Percentiles rank a stretch among this genome's conserved stretches.
phyloP scores from a whole-genome alignment of 805 yeast species.

The Candida hispaniensis region DNA sequence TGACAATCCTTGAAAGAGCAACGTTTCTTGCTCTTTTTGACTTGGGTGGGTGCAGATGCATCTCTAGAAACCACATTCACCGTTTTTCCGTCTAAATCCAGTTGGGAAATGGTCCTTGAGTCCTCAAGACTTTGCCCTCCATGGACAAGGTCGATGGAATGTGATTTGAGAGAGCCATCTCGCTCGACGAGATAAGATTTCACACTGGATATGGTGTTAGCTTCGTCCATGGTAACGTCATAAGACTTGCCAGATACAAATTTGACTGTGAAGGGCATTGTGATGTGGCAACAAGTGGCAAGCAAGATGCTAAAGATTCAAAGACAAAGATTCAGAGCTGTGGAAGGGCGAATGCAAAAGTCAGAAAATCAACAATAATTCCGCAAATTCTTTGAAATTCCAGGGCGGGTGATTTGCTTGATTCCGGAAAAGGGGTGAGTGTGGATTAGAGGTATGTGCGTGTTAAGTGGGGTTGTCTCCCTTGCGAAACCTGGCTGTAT shows the following conservation, averaged over 20 bases:
- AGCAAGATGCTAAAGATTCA: too few species aligned
- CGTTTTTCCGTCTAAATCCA: conserved; percentile 16
- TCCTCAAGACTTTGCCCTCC: conserved; percentile 27
- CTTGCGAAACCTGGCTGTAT: too few species aligned
- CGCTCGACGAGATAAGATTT: conserved; percentile 25
- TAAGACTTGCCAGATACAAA: conserved; percentile 15
- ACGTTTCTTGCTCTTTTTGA: conserved; percentile 27
- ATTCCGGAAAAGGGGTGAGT: too few species aligned
- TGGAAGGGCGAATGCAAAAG: too few species aligned
- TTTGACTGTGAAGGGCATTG: conserved; percentile 15
- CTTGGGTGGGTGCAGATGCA: conserved; percentile 22
- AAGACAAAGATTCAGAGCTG: too few species aligned
- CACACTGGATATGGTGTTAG: conserved; percentile 28
- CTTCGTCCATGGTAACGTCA: conserved; percentile 20
- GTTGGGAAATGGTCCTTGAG: conserved; percentile 25
- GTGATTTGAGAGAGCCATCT: conserved; percentile 25
- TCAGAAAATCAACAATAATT: too few species aligned
- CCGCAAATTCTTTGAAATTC: too few species aligned
- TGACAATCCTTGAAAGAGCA: conserved; percentile 50
- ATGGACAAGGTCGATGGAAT: conserved; percentile 21
- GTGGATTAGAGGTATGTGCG: too few species aligned
- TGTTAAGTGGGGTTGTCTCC: too few species aligned
- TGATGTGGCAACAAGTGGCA: too few species aligned
- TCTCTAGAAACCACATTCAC: conserved; percentile 14
- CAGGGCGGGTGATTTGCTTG: too few species aligned